phyloP scores from a whole-genome alignment of 1,284 basidiomycete species.

The Pseudozyma thailandica region DNA sequence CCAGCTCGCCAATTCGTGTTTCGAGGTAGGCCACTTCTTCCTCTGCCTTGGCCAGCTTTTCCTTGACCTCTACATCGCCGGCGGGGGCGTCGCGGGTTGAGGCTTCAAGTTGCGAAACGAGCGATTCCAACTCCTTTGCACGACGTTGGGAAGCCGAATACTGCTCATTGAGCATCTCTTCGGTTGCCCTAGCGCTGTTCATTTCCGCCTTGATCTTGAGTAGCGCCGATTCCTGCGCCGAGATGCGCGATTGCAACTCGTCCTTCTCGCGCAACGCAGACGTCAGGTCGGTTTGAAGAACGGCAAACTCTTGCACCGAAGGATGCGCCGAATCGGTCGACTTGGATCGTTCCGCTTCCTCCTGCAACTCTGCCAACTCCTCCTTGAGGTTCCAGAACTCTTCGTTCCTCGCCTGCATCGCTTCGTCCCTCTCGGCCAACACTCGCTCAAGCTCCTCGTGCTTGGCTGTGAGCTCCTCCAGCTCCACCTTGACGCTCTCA shows the following conservation, averaged over 20 bases:
- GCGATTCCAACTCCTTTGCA: constrained; percentile 16
- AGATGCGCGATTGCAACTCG: not conserved
- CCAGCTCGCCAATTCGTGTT: constrained; percentile 43
- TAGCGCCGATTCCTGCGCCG: constrained; percentile 16
- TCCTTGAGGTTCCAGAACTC: constrained; percentile 58
- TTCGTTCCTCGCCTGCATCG: constrained; percentile 24
- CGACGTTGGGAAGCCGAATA: constrained; percentile 24
- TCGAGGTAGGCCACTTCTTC: constrained; percentile 21
- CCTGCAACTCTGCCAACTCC: constrained; percentile 54
- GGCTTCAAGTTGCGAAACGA: constrained; percentile 16
- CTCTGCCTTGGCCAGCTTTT: not conserved
- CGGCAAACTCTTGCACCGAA: not conserved
- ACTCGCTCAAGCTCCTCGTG: constrained; percentile 17
- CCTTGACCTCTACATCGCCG: not conserved
- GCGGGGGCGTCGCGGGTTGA: not conserved
- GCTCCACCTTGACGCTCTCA: not conserved
- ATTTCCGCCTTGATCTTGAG: constrained; percentile 24
- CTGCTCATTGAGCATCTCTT: constrained; percentile 39
- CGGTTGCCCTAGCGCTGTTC: constrained; percentile 15
- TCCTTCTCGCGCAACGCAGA: not conserved
- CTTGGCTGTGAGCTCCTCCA: constrained; percentile 1
- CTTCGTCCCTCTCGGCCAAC: constrained; percentile 17
- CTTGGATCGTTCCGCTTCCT: constrained; percentile 24
- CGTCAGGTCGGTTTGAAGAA: constrained; percentile 3
- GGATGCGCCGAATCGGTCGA: not conserved